Percentiles rank a stretch among this genome's conserved stretches.
Evolutionary conservation across 768 basidiomycete species (phyloP).

Genomic region (Punctularia strigosozonata): DNA sequence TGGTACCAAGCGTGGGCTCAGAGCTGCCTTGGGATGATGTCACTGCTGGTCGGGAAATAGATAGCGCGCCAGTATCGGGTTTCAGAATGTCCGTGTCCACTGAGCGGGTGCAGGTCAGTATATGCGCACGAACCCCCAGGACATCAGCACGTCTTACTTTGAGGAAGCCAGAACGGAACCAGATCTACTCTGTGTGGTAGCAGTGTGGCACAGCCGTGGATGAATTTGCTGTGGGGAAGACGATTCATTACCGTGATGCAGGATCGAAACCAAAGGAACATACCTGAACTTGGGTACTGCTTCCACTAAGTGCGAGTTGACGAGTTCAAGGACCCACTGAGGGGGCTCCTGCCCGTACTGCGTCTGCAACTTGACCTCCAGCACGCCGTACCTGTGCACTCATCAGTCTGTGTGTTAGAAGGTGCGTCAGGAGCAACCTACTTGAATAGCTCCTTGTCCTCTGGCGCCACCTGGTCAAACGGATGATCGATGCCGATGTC

Average conservation of each 20-base stretch:
- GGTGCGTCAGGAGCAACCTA: conserved; percentile 19
- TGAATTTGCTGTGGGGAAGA: conserved; percentile 59
- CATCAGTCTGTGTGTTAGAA: conserved; percentile 1
- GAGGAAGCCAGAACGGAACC: conserved; percentile 97
- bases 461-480: conserved; percentile 59
- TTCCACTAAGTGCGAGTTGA: conserved; percentile 90
- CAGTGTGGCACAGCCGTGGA: conserved; percentile 91
- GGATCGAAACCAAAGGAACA: too few species aligned
- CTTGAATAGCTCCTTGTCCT: conserved; percentile 92
- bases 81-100: conserved; percentile 96
- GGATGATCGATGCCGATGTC: conserved; percentile 92
- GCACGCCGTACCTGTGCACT: conserved; percentile 62
- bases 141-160: conserved; percentile 42
- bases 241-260: too few species aligned
- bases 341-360: conserved; percentile 94
- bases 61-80: conserved; percentile 58
- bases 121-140: conserved; percentile 1
- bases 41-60: conserved; percentile 63
- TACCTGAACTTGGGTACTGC: conserved; percentile 96
- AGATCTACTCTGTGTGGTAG: conserved; percentile 88
- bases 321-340: conserved; percentile 93
- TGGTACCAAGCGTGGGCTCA: conserved; percentile 28
- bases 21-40: conserved; percentile 36
- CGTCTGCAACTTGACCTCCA: conserved; percentile 97
- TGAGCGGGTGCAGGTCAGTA: conserved; percentile 14